Conservation (phyloP, 73 alveolate genomes). For the Symbiodinium natans region DNA sequence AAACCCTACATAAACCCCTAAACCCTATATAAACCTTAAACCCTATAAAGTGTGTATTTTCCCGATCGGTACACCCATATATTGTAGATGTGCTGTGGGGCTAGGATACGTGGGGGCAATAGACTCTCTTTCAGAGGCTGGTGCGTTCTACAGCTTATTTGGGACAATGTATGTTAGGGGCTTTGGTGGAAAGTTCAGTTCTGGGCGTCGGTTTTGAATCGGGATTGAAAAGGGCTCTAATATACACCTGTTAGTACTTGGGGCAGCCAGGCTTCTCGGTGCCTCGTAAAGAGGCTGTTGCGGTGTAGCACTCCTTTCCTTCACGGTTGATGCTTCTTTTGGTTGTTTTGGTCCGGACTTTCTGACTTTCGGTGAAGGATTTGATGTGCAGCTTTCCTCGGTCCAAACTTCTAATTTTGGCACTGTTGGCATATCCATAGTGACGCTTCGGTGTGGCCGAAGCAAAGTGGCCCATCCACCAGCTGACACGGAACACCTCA, state of each 20-base stretch:
- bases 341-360: neutral
- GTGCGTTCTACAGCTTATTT: no score
- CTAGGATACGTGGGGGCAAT: no score
- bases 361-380: neutral
- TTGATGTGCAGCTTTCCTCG: neutral
- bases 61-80: no score
- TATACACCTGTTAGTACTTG: neutral
- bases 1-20: no score
- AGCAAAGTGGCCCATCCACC: conserved; percentile 45
- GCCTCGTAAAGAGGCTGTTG: neutral
- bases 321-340: neutral
- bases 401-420: neutral
- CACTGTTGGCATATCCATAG: neutral
- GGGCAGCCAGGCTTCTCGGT: conserved; percentile 5
- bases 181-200: no score
- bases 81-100: no score
- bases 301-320: neutral
- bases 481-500: neutral
- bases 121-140: no score
- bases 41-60: no score
- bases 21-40: no score
- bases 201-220: no score
- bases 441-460: neutral
- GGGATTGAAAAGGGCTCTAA: neutral
- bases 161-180: no score